Evolutionary conservation across 192 early-diverging fungal species (phyloP).

Genomic region (Umbelopsis sp.): DNA sequence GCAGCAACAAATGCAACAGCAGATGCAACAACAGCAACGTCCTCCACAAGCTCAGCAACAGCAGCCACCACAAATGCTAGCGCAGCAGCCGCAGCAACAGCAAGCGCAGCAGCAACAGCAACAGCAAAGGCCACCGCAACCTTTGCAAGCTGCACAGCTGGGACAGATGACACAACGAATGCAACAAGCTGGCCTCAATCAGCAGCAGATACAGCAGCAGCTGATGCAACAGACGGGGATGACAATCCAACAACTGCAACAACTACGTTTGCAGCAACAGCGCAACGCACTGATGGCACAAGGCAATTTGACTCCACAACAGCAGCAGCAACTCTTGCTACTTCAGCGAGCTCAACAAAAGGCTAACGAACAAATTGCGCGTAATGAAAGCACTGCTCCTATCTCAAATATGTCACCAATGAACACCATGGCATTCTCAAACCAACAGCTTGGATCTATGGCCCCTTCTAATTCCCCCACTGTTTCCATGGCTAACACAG

Average conservation of each 20-base stretch:
- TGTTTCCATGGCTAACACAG: constrained; percentile 16
- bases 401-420: constrained; percentile 10
- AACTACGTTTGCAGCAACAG: constrained; percentile 22
- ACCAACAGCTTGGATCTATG: constrained; percentile 14
- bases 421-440: constrained; percentile 15
- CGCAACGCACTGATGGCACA: constrained; percentile 12
- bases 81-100: constrained; percentile 10
- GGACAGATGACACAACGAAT: not conserved
- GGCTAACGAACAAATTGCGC: constrained; percentile 10
- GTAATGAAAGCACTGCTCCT: constrained; percentile 1
- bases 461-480: constrained; percentile 1
- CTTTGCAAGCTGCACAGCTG: not conserved
- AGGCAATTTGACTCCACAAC: constrained; percentile 19
- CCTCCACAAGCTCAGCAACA: constrained; percentile 13
- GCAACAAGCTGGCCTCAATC: constrained; percentile 6
- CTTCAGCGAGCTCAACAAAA: constrained; percentile 17
- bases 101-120: constrained; percentile 15
- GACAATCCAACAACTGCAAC: constrained; percentile 13
- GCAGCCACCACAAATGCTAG: constrained; percentile 8
- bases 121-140: not conserved
- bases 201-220: constrained; percentile 6
- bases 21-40: not conserved
- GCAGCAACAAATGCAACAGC: constrained; percentile 7
- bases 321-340: constrained; percentile 20
- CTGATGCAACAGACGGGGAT: not conserved